Conservation (phyloP, 2,329 filamentous ascomycete genomes). For the Sporothrix globosa region DNA sequence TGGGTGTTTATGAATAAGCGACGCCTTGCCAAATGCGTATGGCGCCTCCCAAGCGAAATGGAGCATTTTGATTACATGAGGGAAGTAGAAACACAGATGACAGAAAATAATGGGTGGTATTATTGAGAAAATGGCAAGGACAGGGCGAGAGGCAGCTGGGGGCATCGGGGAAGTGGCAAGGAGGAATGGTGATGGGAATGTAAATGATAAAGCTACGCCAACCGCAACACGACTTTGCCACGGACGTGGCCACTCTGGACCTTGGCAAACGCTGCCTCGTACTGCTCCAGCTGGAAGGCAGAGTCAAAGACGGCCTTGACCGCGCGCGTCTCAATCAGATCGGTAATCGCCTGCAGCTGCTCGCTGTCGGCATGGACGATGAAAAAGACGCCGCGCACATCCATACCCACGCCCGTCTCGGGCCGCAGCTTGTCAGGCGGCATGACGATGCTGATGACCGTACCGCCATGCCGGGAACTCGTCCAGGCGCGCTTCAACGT, state of each 20-base stretch:
- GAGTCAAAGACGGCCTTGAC: constrained; percentile 34
- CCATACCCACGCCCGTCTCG: constrained; percentile 33
- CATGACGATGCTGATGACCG: constrained; percentile 35
- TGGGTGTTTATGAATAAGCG: neutral
- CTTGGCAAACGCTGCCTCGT: constrained; percentile 34
- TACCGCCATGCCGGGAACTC: constrained; percentile 32
- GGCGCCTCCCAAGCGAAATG: constrained; percentile 11
- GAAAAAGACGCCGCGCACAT: constrained; percentile 33
- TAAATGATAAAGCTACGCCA: constrained; percentile 17
- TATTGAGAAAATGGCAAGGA: neutral
- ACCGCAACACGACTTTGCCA: constrained; percentile 35
- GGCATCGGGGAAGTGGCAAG: neutral
- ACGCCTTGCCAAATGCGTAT: constrained; percentile 2
- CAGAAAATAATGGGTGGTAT: neutral
- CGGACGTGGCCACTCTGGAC: constrained; percentile 32
- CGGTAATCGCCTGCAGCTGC: constrained; percentile 36
- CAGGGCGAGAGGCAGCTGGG: neutral
- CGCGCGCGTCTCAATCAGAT: constrained; percentile 32
- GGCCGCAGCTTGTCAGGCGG: constrained; percentile 32
- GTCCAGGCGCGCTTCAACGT: constrained; percentile 35
- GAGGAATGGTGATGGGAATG: neutral
- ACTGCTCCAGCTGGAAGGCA: constrained; percentile 34
- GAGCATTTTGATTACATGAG: neutral
- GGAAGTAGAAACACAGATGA: neutral
- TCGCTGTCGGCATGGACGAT: constrained; percentile 30